Evolutionary conservation across 345 rosid species (phyloP).

Genomic region (Noccaea bulbosa): DNA sequence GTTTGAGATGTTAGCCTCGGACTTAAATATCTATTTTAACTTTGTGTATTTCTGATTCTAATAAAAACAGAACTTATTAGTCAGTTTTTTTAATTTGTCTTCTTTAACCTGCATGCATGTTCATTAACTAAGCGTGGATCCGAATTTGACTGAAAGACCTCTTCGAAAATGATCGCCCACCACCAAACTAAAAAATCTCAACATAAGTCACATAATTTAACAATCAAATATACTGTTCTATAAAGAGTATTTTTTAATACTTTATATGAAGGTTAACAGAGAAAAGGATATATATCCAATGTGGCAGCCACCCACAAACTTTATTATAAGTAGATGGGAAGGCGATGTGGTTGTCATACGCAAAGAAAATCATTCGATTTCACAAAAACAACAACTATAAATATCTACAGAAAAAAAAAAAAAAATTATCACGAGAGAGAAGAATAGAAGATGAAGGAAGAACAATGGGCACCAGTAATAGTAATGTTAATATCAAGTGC

Average conservation of each 20-base stretch:
- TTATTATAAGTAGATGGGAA: constrained; percentile 33
- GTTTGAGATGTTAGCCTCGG: neutral
- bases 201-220: neutral
- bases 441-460: constrained; percentile 25
- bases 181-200: constrained; percentile 11
- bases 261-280: neutral
- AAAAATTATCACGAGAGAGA: neutral
- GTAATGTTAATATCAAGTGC: constrained; percentile 54
- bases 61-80: neutral
- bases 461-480: constrained; percentile 54
- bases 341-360: constrained; percentile 31
- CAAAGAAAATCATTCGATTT: constrained; percentile 35
- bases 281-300: constrained; percentile 7
- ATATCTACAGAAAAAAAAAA: neutral
- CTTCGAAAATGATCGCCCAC: constrained; percentile 20
- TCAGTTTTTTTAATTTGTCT: neutral
- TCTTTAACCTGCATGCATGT: constrained; percentile 5
- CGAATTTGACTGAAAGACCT: neutral
- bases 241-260: neutral
- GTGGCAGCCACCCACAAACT: constrained; percentile 23
- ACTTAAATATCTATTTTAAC: neutral
- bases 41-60: constrained; percentile 3
- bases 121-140: constrained; percentile 9
- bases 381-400: constrained; percentile 16
- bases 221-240: neutral